Percentiles rank a stretch among this genome's conserved stretches.
These are phyloP conservation scores for Rhododendron ferrugineum DNA, from an alignment of 148 eudicot species.

Conservation along the genomic window DNA sequence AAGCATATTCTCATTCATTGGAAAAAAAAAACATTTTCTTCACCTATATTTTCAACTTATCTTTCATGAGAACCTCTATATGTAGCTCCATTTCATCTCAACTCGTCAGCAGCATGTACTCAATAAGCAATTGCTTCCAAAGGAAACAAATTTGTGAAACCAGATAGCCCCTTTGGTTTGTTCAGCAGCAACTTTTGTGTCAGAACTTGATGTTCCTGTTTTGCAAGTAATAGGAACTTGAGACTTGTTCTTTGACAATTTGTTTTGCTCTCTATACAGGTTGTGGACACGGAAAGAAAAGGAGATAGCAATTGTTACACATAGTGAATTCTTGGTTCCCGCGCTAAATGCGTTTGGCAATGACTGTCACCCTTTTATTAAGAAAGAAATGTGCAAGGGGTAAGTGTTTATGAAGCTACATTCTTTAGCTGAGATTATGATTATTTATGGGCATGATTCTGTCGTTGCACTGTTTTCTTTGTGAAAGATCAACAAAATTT, in stretches of 20 bases:
- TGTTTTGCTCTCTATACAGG: slow-evolving; percentile 34
- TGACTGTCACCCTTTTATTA: slow-evolving; percentile 63
- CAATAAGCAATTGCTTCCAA: neutral
- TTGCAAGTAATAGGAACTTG: neutral
- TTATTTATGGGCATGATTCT: neutral
- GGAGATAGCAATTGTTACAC: slow-evolving; percentile 93
- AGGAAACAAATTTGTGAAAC: neutral
- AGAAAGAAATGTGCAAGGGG: slow-evolving; percentile 69
- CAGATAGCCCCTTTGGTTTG: neutral
- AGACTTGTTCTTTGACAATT: slow-evolving; percentile 13
- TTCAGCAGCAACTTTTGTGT: neutral
- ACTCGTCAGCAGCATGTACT: neutral
- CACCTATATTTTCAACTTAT: neutral
- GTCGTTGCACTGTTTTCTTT: neutral
- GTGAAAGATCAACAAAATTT: neutral
- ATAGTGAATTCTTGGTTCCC: slow-evolving; percentile 83
- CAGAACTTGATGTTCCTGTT: neutral
- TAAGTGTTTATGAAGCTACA: slow-evolving; percentile 26
- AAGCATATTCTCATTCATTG: neutral
- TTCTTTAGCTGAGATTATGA: neutral
- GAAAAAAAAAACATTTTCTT: neutral
- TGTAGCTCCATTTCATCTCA: neutral
- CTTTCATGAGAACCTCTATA: neutral
- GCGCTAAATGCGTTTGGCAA: slow-evolving; percentile 59
- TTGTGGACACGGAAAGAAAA: slow-evolving; percentile 72